phyloP scores from a whole-genome alignment of 495 filamentous ascomycete species.

The Hypomontagnella submonticulosa region DNA sequence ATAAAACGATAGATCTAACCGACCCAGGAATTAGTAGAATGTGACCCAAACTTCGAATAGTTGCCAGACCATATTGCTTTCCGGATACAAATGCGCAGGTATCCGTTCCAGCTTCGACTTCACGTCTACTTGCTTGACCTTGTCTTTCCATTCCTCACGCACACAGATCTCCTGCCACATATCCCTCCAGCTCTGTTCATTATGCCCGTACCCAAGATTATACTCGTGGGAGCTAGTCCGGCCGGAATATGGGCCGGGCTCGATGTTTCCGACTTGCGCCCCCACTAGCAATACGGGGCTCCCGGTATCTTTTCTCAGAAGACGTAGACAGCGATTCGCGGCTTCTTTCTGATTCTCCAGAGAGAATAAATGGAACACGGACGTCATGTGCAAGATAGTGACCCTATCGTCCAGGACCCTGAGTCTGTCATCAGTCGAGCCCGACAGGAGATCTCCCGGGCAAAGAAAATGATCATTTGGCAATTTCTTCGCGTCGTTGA shows the following conservation, averaged over 20 bases:
- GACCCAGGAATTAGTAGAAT: constrained; percentile 10
- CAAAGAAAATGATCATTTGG: constrained; percentile 56
- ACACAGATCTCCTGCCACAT: constrained; percentile 38
- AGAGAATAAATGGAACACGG: constrained; percentile 45
- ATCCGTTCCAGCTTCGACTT: constrained; percentile 30
- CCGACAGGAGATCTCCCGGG: constrained; percentile 35
- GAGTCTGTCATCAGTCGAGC: constrained; percentile 32
- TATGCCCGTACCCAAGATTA: constrained; percentile 26
- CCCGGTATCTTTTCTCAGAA: constrained; percentile 43
- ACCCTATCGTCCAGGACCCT: constrained; percentile 30
- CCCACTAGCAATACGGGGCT: constrained; percentile 41
- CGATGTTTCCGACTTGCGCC: constrained; percentile 38
- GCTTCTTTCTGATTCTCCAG: constrained; percentile 34
- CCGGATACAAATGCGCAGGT: constrained; percentile 13
- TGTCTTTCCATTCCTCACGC: constrained; percentile 26
- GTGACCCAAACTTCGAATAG: constrained; percentile 46
- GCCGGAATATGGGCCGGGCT: constrained; percentile 5
- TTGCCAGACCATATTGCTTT: constrained; percentile 29
- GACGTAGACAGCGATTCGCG: constrained; percentile 40
- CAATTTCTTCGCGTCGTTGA: constrained; percentile 50
- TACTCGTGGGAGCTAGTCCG: not conserved
- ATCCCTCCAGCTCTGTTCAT: constrained; percentile 32
- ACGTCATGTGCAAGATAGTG: constrained; percentile 40
- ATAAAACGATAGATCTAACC: too few species aligned
- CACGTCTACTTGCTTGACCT: constrained; percentile 30